A percentile compares a stretch with the other conserved stretches of the same genome.
Evolutionary conservation across 2,329 filamentous ascomycete species (phyloP).

Genomic region (Xylaria digitata): DNA sequence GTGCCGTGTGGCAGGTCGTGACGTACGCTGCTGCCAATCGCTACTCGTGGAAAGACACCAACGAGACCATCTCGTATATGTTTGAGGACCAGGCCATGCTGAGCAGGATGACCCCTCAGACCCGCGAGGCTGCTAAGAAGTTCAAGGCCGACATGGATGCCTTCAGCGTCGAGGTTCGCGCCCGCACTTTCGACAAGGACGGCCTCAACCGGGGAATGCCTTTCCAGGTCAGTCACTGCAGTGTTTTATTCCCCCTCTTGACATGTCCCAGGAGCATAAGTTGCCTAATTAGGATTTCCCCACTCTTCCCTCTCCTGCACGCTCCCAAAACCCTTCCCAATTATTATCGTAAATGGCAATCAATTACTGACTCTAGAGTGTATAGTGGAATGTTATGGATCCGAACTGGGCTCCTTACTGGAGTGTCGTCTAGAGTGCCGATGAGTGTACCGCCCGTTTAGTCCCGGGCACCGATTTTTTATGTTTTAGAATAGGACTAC

Average conservation of each 20-base stretch:
- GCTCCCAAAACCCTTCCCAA: too few species aligned
- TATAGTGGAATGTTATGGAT: slow-evolving; percentile 50
- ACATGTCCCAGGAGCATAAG: too few species aligned
- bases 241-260: too few species aligned
- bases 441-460: neutral
- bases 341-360: too few species aligned
- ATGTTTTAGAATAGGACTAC: slow-evolving; percentile 10
- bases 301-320: too few species aligned
- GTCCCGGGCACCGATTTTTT: neutral
- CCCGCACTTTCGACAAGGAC: slow-evolving; percentile 54
- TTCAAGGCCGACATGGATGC: slow-evolving; percentile 54
- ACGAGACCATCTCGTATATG: slow-evolving; percentile 55
- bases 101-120: slow-evolving; percentile 48
- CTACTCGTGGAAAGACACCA: slow-evolving; percentile 51
- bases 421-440: slow-evolving; percentile 28
- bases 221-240: slow-evolving; percentile 44
- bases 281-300: too few species aligned
- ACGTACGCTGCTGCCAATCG: slow-evolving; percentile 56
- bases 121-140: slow-evolving; percentile 48
- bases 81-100: slow-evolving; percentile 55
- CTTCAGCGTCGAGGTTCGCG: slow-evolving; percentile 54
- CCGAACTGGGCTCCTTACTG: slow-evolving; percentile 37
- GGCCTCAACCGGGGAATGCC: slow-evolving; percentile 61
- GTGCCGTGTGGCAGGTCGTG: slow-evolving; percentile 52
- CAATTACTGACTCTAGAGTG: too few species aligned